A percentile compares a stretch with the other conserved stretches of the same genome.
Evolutionary conservation across 208 protist species (phyloP).

Genomic region (Herpetomonas tarakana): DNA sequence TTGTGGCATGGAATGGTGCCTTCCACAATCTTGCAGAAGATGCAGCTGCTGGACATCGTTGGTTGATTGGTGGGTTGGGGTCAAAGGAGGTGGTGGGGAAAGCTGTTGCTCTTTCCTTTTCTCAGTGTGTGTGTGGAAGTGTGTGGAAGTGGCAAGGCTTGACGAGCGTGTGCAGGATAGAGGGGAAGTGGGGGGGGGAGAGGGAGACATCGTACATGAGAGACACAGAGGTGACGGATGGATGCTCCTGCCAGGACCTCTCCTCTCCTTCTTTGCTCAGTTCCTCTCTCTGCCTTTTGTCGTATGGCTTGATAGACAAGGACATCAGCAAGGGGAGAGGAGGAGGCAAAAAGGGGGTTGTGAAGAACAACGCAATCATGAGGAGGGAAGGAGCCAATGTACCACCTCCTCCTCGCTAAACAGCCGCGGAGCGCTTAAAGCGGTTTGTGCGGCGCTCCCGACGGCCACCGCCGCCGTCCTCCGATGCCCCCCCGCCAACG

Average conservation of each 20-base stretch:
- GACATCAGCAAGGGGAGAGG: too few relatives aligned
- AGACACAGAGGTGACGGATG: too few relatives aligned
- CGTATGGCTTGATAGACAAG: too few relatives aligned
- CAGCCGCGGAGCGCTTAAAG: conserved; percentile 22
- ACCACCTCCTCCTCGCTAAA: conserved; percentile 12
- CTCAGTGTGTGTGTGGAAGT: too few relatives aligned
- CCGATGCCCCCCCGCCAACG: background rate
- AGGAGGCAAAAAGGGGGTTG: too few relatives aligned
- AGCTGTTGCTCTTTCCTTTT: background rate
- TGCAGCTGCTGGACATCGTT: conserved; percentile 43
- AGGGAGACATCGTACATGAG: too few relatives aligned
- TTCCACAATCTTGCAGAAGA: conserved; percentile 88
- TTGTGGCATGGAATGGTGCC: conserved; percentile 84
- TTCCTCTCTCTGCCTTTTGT: too few relatives aligned
- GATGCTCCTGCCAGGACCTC: too few relatives aligned
- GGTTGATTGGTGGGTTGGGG: background rate
- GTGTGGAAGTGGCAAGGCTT: too few relatives aligned
- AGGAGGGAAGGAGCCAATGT: background rate
- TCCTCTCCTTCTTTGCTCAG: too few relatives aligned
- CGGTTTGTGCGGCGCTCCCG: conserved; percentile 30
- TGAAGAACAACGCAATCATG: too few relatives aligned
- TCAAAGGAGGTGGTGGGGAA: too few relatives aligned
- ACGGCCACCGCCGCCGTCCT: conserved; percentile 9
- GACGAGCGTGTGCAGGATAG: background rate
- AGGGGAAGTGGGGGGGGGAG: background rate